These are phyloP conservation scores for Beverwykella pulmonaria DNA, from an alignment of 495 filamentous ascomycete species.

Conservation along the genomic window DNA sequence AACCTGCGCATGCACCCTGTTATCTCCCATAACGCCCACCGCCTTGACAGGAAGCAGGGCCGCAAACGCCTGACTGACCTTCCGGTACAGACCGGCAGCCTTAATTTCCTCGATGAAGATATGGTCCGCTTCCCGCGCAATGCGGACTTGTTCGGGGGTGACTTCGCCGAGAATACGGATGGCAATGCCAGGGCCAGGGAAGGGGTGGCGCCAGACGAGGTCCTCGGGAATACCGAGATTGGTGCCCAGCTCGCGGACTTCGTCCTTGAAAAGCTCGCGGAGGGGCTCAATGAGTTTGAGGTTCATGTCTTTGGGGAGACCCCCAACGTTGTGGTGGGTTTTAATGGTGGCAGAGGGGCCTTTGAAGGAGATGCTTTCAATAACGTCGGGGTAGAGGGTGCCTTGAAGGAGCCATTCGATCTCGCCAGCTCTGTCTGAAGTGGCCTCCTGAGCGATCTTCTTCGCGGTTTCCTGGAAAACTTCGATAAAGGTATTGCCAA, in stretches of 20 bases:
- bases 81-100: conserved; percentile 78
- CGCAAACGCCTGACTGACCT: conserved; percentile 83
- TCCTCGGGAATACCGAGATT: conserved; percentile 75
- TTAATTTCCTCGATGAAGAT: conserved; percentile 88
- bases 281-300: conserved; percentile 80
- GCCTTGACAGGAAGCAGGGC: conserved; percentile 70
- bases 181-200: conserved; percentile 83
- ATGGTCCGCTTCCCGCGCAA: conserved; percentile 80
- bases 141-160: conserved; percentile 73
- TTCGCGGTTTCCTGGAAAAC: conserved; percentile 81
- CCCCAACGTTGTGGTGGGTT: conserved; percentile 84
- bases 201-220: conserved; percentile 82
- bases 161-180: conserved; percentile 91
- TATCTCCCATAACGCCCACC: conserved; percentile 81
- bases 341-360: conserved; percentile 83
- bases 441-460: conserved; percentile 69
- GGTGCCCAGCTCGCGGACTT: conserved; percentile 76
- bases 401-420: conserved; percentile 87
- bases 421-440: conserved; percentile 62
- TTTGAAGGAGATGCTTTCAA: conserved; percentile 81
- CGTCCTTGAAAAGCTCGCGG: conserved; percentile 80
- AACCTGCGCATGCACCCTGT: conserved; percentile 61
- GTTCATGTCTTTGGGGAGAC: conserved; percentile 60
- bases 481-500: conserved; percentile 84
- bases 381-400: conserved; percentile 80